Evolutionary conservation across 2,329 filamentous ascomycete species (phyloP), one percentile per base, ranked within the genome.

Genomic region (Epicoccum sorghinum): DNA sequence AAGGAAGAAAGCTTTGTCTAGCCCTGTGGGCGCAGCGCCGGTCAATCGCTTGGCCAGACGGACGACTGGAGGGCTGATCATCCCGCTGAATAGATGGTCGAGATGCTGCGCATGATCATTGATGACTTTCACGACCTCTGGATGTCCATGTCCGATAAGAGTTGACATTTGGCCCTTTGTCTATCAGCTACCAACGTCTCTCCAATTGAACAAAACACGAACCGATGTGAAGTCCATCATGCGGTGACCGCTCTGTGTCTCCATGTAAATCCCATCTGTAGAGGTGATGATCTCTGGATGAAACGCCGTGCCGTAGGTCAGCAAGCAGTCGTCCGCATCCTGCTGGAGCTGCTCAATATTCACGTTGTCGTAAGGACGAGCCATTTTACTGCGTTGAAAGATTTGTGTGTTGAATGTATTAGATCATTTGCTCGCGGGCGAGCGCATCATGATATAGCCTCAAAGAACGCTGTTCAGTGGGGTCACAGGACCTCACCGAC

Each of bases 61-160:
- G 36, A 73, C 68, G 4, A 73, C 70, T 3, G 72, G 71, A 9
- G 67, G 69, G n/a, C 61, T 70, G 4, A 74, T 58, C 71, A 74
- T 74, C 47, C 65, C 67, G 35, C 69, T 72, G 57, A 74, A 71
- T 1, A 74, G 61, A 45, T 74, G 71, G 33, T 74, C 70, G 1
- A 75, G 64, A 27, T 60, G 58, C 22, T 60, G 42, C 2, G 66
- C 66, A 39, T 74, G 66, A 4, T 67, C 52, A 2, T 57, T 56
- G 29, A 75, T 64, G 22, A 67, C 61, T 25, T 67, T 56, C 1
- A 73, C 71, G 6, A 73, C 68, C 43, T 75, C 70, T 7, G 69
- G 66, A 47, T 74, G 60, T 1, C 62, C 64, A 29, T 74, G 70
- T 8, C 71, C 70, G 24, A 74, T 61, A 7, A 64, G 61, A 3